Base-by-base conservation (phyloP, 1,139 yeast genomes). In the Blastobotrys proliferans region DNA sequence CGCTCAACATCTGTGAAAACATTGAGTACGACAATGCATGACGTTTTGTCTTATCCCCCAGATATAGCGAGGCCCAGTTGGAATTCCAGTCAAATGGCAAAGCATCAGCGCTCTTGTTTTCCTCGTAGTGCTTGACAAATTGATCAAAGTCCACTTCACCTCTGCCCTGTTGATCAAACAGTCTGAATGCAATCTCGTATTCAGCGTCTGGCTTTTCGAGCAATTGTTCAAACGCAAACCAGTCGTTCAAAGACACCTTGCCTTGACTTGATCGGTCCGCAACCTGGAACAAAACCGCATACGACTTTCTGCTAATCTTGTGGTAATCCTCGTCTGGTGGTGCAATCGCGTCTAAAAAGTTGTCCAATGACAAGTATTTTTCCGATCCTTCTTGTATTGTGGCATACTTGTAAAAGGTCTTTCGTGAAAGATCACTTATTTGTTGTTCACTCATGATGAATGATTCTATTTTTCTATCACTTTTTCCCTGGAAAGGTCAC, bases 161-260 rank as follows among this genome's bases (percentile, higher is more conserved):
- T 26, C 57, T 51, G 19, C 70, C 68, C 31, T 60, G 58, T 35
- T 55, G 54, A 52, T 70, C 72, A 44, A 70, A 70, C 37, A 69
- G 61, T 14, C 71, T 61, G 51, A 62, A 72, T 5, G 70, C 71
- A 37, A 67, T 73, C 45, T 70, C 73, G 50, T 62, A 68, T 51
- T 66, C 77, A 33, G 77, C 77, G 30, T 73, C 74, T 32, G 76
- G 74, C 37, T 62, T 62, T 50, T 60, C 64, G 44, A 66, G 60
- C 46, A 66, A 53, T 45, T 59, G 55, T 46, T 67, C 70, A 48
- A 68, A 68, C 33, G 64, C 63, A 35, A 50, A 49, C 73, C 72
- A 68, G 53, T 69, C 73, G 43, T 58, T 53, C 62, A 67, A 50
- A 16, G 67, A 56, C 25, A 67, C 64, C 26, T 49, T 48, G 29